A percentile compares a stretch with the other conserved stretches of the same genome.
Evolutionary conservation across 1,139 yeast genomes (phyloP).

Genomic region (Debaryomyces sp.): DNA sequence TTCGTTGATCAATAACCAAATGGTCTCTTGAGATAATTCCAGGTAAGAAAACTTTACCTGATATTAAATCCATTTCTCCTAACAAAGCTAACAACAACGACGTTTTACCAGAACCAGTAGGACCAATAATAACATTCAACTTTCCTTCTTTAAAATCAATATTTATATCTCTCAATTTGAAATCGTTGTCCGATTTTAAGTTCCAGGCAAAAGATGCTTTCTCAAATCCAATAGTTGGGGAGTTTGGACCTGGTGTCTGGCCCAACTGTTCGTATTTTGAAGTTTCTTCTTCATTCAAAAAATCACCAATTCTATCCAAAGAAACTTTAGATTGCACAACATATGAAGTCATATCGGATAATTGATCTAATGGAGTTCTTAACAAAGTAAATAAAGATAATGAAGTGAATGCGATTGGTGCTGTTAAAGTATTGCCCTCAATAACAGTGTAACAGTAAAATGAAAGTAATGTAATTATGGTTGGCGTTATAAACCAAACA

Average conservation of each 20-base stretch:
- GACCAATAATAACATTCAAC: conserved; percentile 84
- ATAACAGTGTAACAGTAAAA: conserved; percentile 79
- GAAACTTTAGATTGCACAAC: conserved; percentile 90
- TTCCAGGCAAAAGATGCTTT: conserved; percentile 87
- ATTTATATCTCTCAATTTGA: conserved; percentile 74
- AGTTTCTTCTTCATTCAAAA: conserved; percentile 78
- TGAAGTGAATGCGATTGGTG: conserved; percentile 92
- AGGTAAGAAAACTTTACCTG: conserved; percentile 80
- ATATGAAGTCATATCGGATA: conserved; percentile 84
- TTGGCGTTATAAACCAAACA: conserved; percentile 81
- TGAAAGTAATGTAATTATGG: conserved; percentile 74
- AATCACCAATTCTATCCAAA: conserved; percentile 79
- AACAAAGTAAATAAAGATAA: conserved; percentile 81
- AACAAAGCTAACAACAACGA: conserved; percentile 84
- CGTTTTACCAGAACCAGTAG: conserved; percentile 95
- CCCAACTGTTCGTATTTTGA: conserved; percentile 78
- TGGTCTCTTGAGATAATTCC: conserved; percentile 75
- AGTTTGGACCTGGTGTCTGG: conserved; percentile 52
- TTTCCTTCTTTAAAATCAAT: conserved; percentile 71
- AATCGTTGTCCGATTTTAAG: conserved; percentile 52
- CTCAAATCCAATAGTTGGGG: conserved; percentile 80
- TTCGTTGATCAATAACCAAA: conserved; percentile 63
- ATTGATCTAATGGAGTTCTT: conserved; percentile 84
- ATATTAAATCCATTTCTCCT: conserved; percentile 85
- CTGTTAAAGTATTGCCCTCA: conserved; percentile 73